Conservation (phyloP, 2,329 filamentous ascomycete genomes). For the Graphiopsis chlorocephala region DNA sequence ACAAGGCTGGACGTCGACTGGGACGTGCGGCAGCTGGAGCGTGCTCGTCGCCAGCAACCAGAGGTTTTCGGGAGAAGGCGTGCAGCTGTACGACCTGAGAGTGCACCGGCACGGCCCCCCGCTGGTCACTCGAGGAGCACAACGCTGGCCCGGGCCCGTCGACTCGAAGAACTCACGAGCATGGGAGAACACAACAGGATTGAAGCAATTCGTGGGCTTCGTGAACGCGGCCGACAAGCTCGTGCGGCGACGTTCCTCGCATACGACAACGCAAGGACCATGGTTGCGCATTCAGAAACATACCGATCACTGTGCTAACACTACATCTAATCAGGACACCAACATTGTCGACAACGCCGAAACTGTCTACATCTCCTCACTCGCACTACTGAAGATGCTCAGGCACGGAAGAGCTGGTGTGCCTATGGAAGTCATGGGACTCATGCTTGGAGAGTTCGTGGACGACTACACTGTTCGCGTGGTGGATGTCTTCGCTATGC, state of each 20-base stretch:
- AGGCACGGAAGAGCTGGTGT: constrained; percentile 95
- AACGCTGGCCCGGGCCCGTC: not conserved
- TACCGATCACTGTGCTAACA: constrained; percentile 13
- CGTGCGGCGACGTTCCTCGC: not conserved
- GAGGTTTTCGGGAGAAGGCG: not conserved
- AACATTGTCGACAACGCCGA: constrained; percentile 98
- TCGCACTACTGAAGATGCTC: constrained; percentile 97
- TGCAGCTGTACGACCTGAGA: not conserved
- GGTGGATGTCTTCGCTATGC: constrained; percentile 99
- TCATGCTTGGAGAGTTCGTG: constrained; percentile 98
- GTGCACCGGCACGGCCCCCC: not conserved
- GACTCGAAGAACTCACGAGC: not conserved
- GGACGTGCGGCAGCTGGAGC: not conserved
- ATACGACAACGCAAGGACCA: constrained; percentile 4
- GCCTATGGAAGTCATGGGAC: constrained; percentile 99
- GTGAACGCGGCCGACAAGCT: not conserved
- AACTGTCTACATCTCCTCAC: constrained; percentile 97
- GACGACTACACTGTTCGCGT: constrained; percentile 98
- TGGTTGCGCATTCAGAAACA: not conserved
- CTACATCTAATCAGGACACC: constrained; percentile 67
- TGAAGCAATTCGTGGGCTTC: not conserved
- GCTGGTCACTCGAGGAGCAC: not conserved
- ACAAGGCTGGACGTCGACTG: not conserved
- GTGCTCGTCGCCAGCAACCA: not conserved
- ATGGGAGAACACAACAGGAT: not conserved